Evolutionary conservation across 176 grass and related monocot genomes (phyloP).

Genomic region (Chrysopogon serrulatus): DNA sequence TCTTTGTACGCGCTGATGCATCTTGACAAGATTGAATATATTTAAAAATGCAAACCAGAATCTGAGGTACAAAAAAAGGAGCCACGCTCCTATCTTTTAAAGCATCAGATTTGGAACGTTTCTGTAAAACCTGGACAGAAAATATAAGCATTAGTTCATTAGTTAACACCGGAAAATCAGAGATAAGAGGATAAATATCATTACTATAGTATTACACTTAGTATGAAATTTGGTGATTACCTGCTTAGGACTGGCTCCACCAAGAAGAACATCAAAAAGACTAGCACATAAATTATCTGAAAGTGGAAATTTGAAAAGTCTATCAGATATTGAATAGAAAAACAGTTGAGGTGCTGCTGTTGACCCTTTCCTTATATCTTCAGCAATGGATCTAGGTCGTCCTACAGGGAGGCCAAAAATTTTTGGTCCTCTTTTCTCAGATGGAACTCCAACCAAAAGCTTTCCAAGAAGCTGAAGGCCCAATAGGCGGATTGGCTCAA

Average conservation of each 20-base stretch:
- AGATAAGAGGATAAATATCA: constrained; percentile 3
- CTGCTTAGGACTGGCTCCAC: constrained; percentile 99
- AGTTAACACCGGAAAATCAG: not conserved
- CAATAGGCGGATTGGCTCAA: constrained; percentile 81
- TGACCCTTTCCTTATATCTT: constrained; percentile 58
- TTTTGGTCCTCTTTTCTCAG: constrained; percentile 80
- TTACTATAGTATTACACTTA: not conserved
- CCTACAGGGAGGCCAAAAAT: constrained; percentile 79
- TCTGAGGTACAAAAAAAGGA: constrained; percentile 92
- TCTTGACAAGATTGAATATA: constrained; percentile 89
- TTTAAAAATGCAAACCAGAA: constrained; percentile 89
- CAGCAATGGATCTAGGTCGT: constrained; percentile 61
- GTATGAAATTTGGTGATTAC: constrained; percentile 31
- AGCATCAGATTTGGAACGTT: constrained; percentile 51
- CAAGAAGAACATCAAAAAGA: constrained; percentile 97
- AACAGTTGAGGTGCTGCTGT: constrained; percentile 46
- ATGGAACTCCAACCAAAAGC: constrained; percentile 79
- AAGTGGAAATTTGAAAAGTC: constrained; percentile 78
- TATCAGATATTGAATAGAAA: constrained; percentile 80
- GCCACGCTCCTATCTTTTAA: constrained; percentile 61
- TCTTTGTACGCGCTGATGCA: constrained; percentile 66
- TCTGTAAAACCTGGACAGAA: constrained; percentile 81
- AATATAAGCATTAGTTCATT: constrained; percentile 28
- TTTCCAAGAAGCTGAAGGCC: constrained; percentile 95
- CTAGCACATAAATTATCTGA: constrained; percentile 90